A percentile compares a stretch with the other conserved stretches of the same genome.
These are phyloP conservation scores for Zopfochytrium polystomum DNA, from an alignment of 371 early-diverging fungal species.

Conservation along the genomic window DNA sequence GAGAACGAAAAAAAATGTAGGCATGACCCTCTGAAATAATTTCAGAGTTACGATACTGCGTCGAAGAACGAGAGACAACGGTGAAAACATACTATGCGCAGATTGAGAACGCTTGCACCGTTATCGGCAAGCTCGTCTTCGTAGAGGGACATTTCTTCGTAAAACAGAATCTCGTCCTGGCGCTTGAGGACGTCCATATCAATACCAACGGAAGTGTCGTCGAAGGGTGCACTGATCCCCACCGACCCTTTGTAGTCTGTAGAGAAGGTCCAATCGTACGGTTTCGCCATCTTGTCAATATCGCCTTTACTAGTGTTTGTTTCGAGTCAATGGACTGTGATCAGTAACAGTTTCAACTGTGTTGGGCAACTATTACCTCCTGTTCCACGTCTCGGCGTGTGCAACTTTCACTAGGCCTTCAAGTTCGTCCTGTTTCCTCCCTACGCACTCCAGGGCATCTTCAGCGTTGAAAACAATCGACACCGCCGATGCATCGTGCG, in stretches of 20 bases:
- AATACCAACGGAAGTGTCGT: constrained; percentile 39
- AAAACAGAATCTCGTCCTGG: constrained; percentile 86
- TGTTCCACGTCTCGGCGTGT: constrained; percentile 80
- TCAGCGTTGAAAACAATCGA: constrained; percentile 62
- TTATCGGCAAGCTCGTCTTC: constrained; percentile 97
- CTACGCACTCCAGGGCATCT: constrained; percentile 74
- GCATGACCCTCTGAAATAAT: constrained; percentile 77
- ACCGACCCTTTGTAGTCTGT: constrained; percentile 70
- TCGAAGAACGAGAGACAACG: neutral
- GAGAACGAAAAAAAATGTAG: constrained; percentile 81
- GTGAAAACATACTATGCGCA: constrained; percentile 82
- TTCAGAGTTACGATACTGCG: neutral
- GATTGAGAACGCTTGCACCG: constrained; percentile 75
- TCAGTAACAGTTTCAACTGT: neutral
- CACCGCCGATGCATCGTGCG: constrained; percentile 42
- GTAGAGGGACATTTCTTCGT: constrained; percentile 83
- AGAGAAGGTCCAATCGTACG: constrained; percentile 94
- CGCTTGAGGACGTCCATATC: constrained; percentile 70
- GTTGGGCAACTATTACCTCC: constrained; percentile 50
- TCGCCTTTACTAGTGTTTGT: constrained; percentile 43
- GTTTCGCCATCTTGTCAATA: constrained; percentile 76
- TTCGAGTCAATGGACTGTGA: neutral
- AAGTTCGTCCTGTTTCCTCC: constrained; percentile 50
- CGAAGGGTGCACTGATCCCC: neutral
- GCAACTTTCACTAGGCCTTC: constrained; percentile 75